These are phyloP conservation scores for Rosa multiflora DNA, from an alignment of 306 rosid species.

Conservation along the genomic window DNA sequence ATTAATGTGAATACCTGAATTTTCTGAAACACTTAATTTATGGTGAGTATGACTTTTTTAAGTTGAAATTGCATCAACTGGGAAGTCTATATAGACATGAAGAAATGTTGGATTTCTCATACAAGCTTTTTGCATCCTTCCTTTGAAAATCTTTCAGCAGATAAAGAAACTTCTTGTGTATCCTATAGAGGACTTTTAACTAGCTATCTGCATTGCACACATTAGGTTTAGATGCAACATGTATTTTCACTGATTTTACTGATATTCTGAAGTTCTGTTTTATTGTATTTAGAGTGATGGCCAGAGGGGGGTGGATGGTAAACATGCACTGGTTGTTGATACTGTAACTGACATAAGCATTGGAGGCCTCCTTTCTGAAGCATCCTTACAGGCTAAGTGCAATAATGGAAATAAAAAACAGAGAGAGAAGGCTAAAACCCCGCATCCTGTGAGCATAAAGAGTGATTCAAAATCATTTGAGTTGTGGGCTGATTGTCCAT, in stretches of 20 bases:
- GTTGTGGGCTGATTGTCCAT: slow-evolving; percentile 27
- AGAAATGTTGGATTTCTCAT: slow-evolving; percentile 7
- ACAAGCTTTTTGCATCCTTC: slow-evolving; percentile 7
- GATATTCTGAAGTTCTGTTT: slow-evolving; percentile 22
- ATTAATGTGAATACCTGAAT: background rate
- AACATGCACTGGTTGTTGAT: slow-evolving; percentile 40
- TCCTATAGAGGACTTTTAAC: background rate
- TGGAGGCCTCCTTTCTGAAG: slow-evolving; percentile 50
- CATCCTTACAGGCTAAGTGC: slow-evolving; percentile 39
- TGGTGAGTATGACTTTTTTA: background rate
- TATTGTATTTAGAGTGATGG: slow-evolving; percentile 35
- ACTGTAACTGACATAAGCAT: slow-evolving; percentile 38
- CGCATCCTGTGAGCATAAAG: slow-evolving; percentile 37
- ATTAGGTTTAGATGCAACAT: background rate
- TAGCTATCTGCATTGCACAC: background rate
- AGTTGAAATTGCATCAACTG: slow-evolving; percentile 15
- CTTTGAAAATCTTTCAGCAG: background rate
- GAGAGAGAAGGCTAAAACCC: slow-evolving; percentile 17
- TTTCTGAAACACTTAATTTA: slow-evolving; percentile 17
- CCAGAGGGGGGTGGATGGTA: slow-evolving; percentile 28
- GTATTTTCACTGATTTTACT: background rate
- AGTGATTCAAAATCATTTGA: slow-evolving; percentile 35
- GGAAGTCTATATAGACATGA: background rate
- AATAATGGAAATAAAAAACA: slow-evolving; percentile 23
- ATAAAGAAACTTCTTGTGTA: background rate